Conservation (phyloP, 352 stramenopile genomes). For the Thraustochytrium striatum region DNA sequence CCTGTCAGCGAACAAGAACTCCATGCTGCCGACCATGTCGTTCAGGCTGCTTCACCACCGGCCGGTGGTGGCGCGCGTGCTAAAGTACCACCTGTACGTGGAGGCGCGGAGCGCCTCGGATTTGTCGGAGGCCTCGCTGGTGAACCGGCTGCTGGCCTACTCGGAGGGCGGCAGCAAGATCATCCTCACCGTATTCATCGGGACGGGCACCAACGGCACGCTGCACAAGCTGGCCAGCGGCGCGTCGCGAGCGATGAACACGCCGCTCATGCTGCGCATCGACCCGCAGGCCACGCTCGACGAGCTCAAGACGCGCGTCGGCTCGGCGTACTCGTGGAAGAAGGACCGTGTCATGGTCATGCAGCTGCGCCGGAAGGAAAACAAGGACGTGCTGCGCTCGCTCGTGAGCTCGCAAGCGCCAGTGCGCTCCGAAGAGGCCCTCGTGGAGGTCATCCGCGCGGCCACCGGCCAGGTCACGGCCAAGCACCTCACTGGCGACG, state of each 20-base stretch:
- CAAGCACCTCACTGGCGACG: not conserved
- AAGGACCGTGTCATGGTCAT: slow-evolving; percentile 22
- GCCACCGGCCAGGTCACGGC: slow-evolving; percentile 6
- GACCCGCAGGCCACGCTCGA: not conserved
- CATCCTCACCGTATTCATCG: slow-evolving; percentile 24
- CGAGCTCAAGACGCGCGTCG: slow-evolving; percentile 17
- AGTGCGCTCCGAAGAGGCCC: slow-evolving; percentile 15
- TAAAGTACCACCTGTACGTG: slow-evolving; percentile 38
- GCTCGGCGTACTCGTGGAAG: not conserved
- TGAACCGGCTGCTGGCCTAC: not conserved
- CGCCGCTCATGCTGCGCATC: slow-evolving; percentile 31
- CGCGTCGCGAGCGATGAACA: not conserved
- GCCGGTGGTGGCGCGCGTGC: not conserved
- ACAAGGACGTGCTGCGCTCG: slow-evolving; percentile 1
- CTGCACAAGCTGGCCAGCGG: not conserved
- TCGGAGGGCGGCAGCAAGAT: slow-evolving; percentile 8
- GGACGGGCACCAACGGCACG: not conserved
- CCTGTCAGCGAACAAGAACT: not conserved
- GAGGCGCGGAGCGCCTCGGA: slow-evolving; percentile 9
- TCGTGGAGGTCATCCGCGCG: not conserved
- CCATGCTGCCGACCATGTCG: slow-evolving; percentile 11
- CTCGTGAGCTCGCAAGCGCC: not conserved
- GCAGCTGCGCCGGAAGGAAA: slow-evolving; percentile 7
- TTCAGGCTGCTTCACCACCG: slow-evolving; percentile 8
- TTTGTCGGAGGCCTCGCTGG: slow-evolving; percentile 19